Percentiles rank a stretch among this genome's conserved stretches.
Evolutionary conservation across 1,284 basidiomycete genomes (phyloP).

Genomic region (Cutaneotrichosporon cutaneum): DNA sequence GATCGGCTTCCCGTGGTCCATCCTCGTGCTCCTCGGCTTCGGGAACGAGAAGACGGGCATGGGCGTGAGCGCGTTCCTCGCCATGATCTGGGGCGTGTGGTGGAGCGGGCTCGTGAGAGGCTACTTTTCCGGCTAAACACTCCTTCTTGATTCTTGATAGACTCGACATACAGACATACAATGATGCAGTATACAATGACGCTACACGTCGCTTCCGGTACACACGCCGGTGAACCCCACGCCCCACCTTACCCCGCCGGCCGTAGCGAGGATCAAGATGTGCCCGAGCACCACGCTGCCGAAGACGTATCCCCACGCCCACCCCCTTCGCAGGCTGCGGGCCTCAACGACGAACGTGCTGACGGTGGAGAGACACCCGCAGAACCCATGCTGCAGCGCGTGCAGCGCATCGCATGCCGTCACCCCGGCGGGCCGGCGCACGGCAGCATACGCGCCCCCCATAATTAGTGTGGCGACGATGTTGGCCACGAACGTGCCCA

Average conservation of each 20-base stretch:
- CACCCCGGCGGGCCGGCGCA: conserved; percentile 57
- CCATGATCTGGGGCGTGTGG: conserved; percentile 49
- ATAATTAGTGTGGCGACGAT: conserved; percentile 74
- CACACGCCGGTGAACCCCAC: conserved; percentile 34
- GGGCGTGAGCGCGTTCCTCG: conserved; percentile 44
- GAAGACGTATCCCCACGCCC: conserved; percentile 64
- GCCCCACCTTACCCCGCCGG: conserved; percentile 70
- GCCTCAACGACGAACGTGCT: conserved; percentile 90
- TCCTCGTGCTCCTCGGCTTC: conserved; percentile 43
- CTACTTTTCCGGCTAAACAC: conserved; percentile 1
- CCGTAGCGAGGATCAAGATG: conserved; percentile 67
- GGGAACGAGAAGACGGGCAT: conserved; percentile 43
- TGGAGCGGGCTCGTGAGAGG: conserved; percentile 35
- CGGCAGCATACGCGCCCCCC: conserved; percentile 67
- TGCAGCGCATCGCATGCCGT: conserved; percentile 68
- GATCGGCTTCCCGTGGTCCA: conserved; percentile 46
- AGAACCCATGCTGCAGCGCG: conserved; percentile 86
- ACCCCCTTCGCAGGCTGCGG: conserved; percentile 58
- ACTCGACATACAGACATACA: background rate
- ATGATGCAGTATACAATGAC: background rate
- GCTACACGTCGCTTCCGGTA: conserved; percentile 4
- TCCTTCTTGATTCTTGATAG: background rate
- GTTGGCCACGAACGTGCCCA: conserved; percentile 88
- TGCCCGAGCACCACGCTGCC: conserved; percentile 72
- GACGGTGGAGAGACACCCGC: conserved; percentile 90